phyloP scores from a whole-genome alignment of 192 early-diverging fungal genomes.

The Cetraspora pellucida region DNA sequence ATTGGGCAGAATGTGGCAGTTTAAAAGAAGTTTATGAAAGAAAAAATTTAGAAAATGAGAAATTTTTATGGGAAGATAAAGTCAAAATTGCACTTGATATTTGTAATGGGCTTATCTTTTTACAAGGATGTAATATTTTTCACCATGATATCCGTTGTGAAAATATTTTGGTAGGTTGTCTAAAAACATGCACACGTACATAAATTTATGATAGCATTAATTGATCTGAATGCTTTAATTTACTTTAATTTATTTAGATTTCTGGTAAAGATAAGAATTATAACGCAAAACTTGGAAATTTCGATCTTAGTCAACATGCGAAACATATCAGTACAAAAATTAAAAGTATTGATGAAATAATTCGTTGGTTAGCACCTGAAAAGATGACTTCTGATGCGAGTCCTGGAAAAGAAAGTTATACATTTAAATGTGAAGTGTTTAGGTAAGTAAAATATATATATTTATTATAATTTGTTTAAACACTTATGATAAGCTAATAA shows the following conservation, averaged over 20 bases:
- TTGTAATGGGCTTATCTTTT: conserved; percentile 24
- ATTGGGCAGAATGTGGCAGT: conserved; percentile 21
- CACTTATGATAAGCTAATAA: not conserved
- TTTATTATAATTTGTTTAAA: not conserved
- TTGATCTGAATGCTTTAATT: not conserved
- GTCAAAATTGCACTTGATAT: conserved; percentile 19
- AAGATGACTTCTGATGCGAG: not conserved
- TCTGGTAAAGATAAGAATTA: not conserved
- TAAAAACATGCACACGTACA: not conserved
- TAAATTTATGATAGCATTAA: not conserved
- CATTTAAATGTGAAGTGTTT: conserved; percentile 34
- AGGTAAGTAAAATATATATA: conserved; percentile 3
- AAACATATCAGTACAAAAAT: not conserved
- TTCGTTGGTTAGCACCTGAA: conserved; percentile 31
- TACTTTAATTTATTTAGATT: not conserved
- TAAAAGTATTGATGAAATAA: not conserved
- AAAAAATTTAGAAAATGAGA: not conserved
- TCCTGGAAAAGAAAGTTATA: not conserved
- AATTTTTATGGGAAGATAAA: conserved; percentile 9
- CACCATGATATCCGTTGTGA: conserved; percentile 31
- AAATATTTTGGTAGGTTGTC: conserved; percentile 12
- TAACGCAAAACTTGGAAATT: conserved; percentile 28
- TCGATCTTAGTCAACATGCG: not conserved
- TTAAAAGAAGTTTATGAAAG: conserved; percentile 2
- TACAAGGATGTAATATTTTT: conserved; percentile 6